Base-by-base conservation (phyloP, 2,329 filamentous ascomycete genomes). In the Aspergillus sp. region DNA sequence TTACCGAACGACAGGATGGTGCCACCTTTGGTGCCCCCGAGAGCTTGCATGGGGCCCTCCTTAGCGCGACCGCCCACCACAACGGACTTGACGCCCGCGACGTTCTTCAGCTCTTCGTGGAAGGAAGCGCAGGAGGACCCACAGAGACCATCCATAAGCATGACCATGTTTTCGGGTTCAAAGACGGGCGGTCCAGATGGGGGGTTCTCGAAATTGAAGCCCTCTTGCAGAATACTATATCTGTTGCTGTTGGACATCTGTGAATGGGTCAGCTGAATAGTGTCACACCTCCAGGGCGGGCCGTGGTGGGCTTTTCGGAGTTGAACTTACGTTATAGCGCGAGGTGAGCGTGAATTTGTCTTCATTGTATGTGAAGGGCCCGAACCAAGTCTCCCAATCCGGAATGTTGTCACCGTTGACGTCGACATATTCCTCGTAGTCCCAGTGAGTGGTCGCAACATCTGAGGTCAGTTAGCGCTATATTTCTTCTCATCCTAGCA, bases 11-110 rank as follows among this genome's bases (percentile, higher is more conserved):
- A 30, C 10, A 30, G 3, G 4, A 30, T 30, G 10, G 25, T 30
- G 4, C 25, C 25, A 32, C 82, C 83, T 56, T 83, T 81, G 48
- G 80, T 75, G 12, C 82, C 83, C n/a, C 81, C 80, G 19, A 83
- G 70, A 5, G 74, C 75, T 66, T 84, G 80, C 68, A 83, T 84
- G 1, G 75, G 73, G 5, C 66, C 68, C 0, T 68, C 55, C 10
- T 69, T 64, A 0, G 81, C 75, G 0, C 79, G 75, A 1, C 83
- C 83, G 9, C 83, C 82, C 12, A 81, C 65, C 2, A 72, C 73
- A 32, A 83, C 71, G 27, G 76, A 76, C 53, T 75, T 75, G 9
- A 84, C 74, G 27, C 75, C 73, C 10, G 43, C 49, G 4, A 30
- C 25, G 49, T 71, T 68, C 4, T 71, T 70, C 68, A 83, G 71